Percentiles rank a stretch among this genome's conserved stretches.
Conservation (phyloP, 345 rosid species). For the Populus nigra region DNA sequence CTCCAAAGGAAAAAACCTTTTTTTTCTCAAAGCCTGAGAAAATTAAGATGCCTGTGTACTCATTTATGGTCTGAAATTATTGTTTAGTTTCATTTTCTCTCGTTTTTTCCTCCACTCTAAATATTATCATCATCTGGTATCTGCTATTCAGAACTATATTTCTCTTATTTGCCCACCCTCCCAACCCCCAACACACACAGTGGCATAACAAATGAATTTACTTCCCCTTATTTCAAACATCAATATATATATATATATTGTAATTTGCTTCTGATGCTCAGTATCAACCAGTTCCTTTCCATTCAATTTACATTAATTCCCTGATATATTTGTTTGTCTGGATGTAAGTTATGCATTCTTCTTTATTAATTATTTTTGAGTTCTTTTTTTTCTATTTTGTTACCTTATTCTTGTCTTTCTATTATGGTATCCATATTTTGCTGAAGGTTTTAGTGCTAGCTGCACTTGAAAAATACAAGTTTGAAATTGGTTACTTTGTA, state of each 20-base stretch:
- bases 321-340: not conserved
- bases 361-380: not conserved
- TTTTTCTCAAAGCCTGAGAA: not conserved
- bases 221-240: not conserved
- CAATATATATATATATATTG: not conserved
- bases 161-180: too few relatives aligned
- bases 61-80: not conserved
- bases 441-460: slow-evolving; percentile 21
- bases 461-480: slow-evolving; percentile 11
- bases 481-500: slow-evolving; percentile 11
- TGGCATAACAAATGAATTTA: not conserved
- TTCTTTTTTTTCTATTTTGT: not conserved
- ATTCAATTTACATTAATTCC: not conserved
- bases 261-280: not conserved
- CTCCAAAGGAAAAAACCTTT: not conserved
- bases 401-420: slow-evolving; percentile 8
- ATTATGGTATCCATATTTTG: slow-evolving; percentile 17
- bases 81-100: not conserved
- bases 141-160: not conserved
- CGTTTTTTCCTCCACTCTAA: not conserved
- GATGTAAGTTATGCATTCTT: not conserved
- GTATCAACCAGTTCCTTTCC: not conserved
- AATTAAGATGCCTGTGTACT: not conserved
- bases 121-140: not conserved
- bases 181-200: too few relatives aligned